Conservation (phyloP, 371 early-diverging fungal species). For the Mucor circinelloides region DNA sequence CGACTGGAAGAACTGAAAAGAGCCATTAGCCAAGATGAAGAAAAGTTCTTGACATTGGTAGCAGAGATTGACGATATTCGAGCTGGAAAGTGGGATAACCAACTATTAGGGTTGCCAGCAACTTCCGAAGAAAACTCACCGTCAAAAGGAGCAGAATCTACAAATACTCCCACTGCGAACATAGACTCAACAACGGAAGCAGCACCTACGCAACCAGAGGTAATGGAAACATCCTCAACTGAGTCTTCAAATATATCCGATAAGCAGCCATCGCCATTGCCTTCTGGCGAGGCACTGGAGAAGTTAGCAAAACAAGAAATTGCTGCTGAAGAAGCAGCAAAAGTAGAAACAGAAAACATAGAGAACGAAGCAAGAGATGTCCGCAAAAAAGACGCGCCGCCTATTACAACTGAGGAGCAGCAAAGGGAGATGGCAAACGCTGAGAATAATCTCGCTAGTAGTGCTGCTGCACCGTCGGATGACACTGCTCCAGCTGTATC, state of each 20-base stretch:
- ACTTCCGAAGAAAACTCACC: neutral
- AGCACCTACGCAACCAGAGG: neutral
- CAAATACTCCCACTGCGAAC: neutral
- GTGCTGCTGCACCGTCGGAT: neutral
- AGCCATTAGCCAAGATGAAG: conserved; percentile 56
- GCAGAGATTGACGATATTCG: conserved; percentile 63
- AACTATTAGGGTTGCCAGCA: conserved; percentile 28
- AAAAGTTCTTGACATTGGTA: conserved; percentile 49
- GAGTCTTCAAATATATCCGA: neutral
- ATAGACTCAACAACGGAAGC: neutral
- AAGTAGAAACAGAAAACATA: conserved; percentile 3
- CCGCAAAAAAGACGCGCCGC: neutral
- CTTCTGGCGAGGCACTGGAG: neutral
- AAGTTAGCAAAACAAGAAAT: neutral
- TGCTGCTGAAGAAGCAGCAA: neutral
- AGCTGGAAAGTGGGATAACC: conserved; percentile 61
- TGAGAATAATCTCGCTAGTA: neutral
- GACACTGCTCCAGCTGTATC: neutral
- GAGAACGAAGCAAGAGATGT: conserved; percentile 3
- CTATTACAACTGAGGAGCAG: neutral
- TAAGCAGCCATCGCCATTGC: neutral
- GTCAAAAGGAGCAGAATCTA: neutral
- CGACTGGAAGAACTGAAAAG: conserved; percentile 60
- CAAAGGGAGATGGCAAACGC: neutral
- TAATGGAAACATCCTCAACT: neutral